Percentiles rank a stretch among this genome's conserved stretches.
Evolutionary conservation across 768 basidiomycete species (phyloP).

Genomic region (Mycena galopus): DNA sequence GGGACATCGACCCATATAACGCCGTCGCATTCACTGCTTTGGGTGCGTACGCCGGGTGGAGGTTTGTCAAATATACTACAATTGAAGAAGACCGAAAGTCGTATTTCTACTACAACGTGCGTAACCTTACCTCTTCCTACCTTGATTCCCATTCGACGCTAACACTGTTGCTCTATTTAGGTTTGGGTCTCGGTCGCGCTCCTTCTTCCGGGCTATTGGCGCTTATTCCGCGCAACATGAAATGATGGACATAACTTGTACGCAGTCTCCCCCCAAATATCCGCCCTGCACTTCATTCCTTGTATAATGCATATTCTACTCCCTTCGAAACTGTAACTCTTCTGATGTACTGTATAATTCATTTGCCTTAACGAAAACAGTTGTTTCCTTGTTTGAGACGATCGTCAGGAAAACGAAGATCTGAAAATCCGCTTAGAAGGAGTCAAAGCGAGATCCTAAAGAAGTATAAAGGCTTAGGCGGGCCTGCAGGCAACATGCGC

Average conservation of each 20-base stretch:
- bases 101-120: slow-evolving; percentile 54
- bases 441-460: no score
- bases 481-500: no score
- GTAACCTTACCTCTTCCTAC: slow-evolving; percentile 17
- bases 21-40: slow-evolving; percentile 43
- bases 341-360: no score
- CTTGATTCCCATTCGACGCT: neutral
- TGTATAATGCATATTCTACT: neutral
- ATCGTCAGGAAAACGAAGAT: no score
- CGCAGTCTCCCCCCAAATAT: neutral
- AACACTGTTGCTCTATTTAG: slow-evolving; percentile 25
- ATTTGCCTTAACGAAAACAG: no score
- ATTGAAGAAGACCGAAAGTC: slow-evolving; percentile 49
- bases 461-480: no score
- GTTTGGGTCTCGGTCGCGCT: slow-evolving; percentile 52
- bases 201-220: slow-evolving; percentile 52
- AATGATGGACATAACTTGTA: neutral
- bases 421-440: no score
- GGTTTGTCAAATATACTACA: slow-evolving; percentile 47
- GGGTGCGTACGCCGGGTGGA: slow-evolving; percentile 44
- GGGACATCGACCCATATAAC: slow-evolving; percentile 47
- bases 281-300: neutral
- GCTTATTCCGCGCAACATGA: slow-evolving; percentile 22
- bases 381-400: no score
- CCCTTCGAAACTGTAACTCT: no score